Evolutionary conservation across 352 stramenopile species (phyloP).

Genomic region (Globisporangium irregulare): DNA sequence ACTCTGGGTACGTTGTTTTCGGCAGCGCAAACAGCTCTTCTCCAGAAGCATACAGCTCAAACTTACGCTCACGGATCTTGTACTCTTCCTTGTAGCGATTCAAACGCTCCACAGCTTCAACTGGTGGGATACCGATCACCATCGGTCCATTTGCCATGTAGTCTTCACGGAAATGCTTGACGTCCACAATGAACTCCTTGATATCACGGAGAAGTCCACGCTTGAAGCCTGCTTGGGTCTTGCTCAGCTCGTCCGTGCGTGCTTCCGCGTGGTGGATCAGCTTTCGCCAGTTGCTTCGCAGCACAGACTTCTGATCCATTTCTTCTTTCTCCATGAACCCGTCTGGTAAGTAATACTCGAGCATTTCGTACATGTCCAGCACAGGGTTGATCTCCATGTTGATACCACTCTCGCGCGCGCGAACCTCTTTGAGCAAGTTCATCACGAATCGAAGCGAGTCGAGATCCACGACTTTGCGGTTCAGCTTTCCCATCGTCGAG

Average conservation of each 20-base stretch:
- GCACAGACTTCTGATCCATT: slow-evolving; percentile 98
- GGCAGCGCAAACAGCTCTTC: slow-evolving; percentile 97
- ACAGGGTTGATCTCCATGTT: slow-evolving; percentile 98
- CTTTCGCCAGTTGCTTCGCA: slow-evolving; percentile 97
- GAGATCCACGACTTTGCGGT: slow-evolving; percentile 94
- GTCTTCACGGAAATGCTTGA: slow-evolving; percentile 95
- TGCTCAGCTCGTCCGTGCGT: slow-evolving; percentile 94
- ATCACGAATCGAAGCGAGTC: slow-evolving; percentile 97
- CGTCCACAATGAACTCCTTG: slow-evolving; percentile 95
- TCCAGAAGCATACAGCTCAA: slow-evolving; percentile 94
- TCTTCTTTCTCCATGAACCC: slow-evolving; percentile 99
- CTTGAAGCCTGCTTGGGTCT: slow-evolving; percentile 96
- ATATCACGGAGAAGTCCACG: slow-evolving; percentile 95
- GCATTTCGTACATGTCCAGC: slow-evolving; percentile 98
- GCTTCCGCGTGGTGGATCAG: slow-evolving; percentile 94
- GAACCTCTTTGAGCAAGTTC: slow-evolving; percentile 96
- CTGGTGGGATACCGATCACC: slow-evolving; percentile 95
- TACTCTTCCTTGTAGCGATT: slow-evolving; percentile 98
- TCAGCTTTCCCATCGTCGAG: slow-evolving; percentile 90
- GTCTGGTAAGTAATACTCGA: slow-evolving; percentile 91
- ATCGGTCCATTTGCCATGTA: slow-evolving; percentile 97
- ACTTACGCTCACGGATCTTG: slow-evolving; percentile 97
- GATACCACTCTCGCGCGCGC: slow-evolving; percentile 96
- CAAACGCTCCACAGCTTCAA: slow-evolving; percentile 95
- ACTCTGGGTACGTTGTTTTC: slow-evolving; percentile 95